Evolutionary conservation across 805 yeast species (phyloP).

Genomic region (Candida ponderosae): DNA sequence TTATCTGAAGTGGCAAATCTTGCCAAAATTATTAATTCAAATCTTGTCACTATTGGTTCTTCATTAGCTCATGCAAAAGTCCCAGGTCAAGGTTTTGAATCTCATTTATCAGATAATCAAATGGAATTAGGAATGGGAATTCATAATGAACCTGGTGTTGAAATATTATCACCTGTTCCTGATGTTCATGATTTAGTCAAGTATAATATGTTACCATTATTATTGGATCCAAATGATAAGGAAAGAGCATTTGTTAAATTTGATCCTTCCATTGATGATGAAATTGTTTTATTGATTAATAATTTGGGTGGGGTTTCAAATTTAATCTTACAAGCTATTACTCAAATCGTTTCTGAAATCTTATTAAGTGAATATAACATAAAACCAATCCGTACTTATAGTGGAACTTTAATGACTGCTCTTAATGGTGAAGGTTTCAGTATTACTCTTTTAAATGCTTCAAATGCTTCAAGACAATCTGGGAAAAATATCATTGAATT

Average conservation of each 20-base stretch:
- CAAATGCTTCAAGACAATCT: slow-evolving; percentile 37
- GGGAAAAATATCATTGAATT: slow-evolving; percentile 35
- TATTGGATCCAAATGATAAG: slow-evolving; percentile 53
- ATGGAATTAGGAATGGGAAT: slow-evolving; percentile 94
- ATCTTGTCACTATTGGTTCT: slow-evolving; percentile 81
- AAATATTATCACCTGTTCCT: slow-evolving; percentile 51
- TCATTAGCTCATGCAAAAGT: slow-evolving; percentile 85
- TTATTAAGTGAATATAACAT: slow-evolving; percentile 46
- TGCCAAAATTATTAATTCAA: slow-evolving; percentile 55
- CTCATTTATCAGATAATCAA: slow-evolving; percentile 46
- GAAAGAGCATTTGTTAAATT: slow-evolving; percentile 82
- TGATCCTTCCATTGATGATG: slow-evolving; percentile 43
- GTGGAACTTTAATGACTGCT: slow-evolving; percentile 82
- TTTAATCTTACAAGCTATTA: slow-evolving; percentile 68
- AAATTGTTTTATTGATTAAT: slow-evolving; percentile 65
- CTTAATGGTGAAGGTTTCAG: slow-evolving; percentile 90
- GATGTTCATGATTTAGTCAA: slow-evolving; percentile 51
- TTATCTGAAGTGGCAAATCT: slow-evolving; percentile 47
- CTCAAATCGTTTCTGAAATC: slow-evolving; percentile 46
- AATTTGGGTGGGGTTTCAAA: slow-evolving; percentile 87
- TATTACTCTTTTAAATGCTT: slow-evolving; percentile 67
- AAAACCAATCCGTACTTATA: slow-evolving; percentile 58
- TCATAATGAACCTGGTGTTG: slow-evolving; percentile 89
- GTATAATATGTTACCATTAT: slow-evolving; percentile 49
- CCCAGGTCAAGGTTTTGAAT: slow-evolving; percentile 67